phyloP scores from a whole-genome alignment of 345 rosid genomes.

The Nasturtium officinale region DNA sequence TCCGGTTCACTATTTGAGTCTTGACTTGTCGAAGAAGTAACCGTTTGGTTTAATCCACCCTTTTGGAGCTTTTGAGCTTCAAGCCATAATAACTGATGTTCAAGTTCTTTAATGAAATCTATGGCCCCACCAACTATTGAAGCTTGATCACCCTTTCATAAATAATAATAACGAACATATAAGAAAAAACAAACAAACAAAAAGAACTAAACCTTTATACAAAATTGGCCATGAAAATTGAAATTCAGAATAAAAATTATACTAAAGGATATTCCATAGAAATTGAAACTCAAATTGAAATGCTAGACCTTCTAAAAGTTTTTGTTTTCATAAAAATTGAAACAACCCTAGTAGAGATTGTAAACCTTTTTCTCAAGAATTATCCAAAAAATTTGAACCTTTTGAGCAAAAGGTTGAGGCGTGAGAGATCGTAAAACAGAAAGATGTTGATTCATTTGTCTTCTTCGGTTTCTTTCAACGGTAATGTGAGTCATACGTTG shows the following conservation, averaged over 20 bases:
- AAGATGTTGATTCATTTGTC: conserved; percentile 86
- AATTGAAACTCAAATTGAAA: conserved; percentile 15
- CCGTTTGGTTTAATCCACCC: conserved; percentile 24
- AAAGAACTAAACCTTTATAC: neutral
- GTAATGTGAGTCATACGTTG: conserved; percentile 94
- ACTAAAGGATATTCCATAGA: neutral
- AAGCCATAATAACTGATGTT: conserved; percentile 66
- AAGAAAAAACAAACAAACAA: neutral
- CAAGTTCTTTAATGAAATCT: conserved; percentile 86
- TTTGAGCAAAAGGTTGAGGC: conserved; percentile 83
- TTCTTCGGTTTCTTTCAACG: conserved; percentile 85
- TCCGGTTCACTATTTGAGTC: conserved; percentile 31
- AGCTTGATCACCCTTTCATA: conserved; percentile 84
- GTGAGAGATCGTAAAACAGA: conserved; percentile 77
- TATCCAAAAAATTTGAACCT: conserved; percentile 47
- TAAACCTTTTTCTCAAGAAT: neutral
- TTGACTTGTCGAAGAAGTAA: conserved; percentile 39
- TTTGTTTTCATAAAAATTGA: neutral
- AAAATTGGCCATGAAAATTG: neutral
- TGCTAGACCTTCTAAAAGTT: neutral
- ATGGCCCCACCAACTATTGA: conserved; percentile 91
- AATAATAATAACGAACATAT: neutral
- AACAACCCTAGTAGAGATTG: conserved; percentile 20
- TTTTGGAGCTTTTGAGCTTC: conserved; percentile 63
- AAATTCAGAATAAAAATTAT: neutral